Base-by-base conservation (phyloP, 106 monocot species). In the Xerophyta viscosa region DNA sequence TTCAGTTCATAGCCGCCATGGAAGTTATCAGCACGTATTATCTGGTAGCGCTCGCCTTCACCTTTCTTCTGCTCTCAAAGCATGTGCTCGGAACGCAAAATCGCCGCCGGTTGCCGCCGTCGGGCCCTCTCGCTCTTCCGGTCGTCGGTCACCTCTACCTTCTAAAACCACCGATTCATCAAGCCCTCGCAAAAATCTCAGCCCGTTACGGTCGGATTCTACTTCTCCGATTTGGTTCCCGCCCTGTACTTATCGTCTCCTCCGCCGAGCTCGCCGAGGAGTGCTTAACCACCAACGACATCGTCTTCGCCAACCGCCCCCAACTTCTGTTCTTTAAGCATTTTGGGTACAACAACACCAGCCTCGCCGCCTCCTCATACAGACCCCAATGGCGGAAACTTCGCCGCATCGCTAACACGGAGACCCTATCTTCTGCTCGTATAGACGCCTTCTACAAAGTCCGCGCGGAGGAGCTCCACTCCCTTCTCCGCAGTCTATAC, bases 361-460 rank as follows among this genome's bases (percentile, higher is more conserved):
- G 31, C 23, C 20, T 68, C 41, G 62, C 27, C 19, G 24, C 18
- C 15, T 44, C 74, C 28, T 26, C 49, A 18, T 67, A 74, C 25
- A 56, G 67, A 22, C 68, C 54, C 37, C 48, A 63, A 29, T 74
- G 62, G 74, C 74, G 67, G 23, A 57, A 55, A 37, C 47, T 74
- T 10, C 62, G 74, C 29, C 62, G 68, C 17, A 61, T 74, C 30
- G 20, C 74, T 37, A 36, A 50, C 20, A 17, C 39, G 13, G 62
- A 68, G 30, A 9, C 68, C 15, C 29, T 67, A 30, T 68, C 74
- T 3, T 9, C 61, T 6, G 18, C 50, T 27, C 28, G 67, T 22
- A 24, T 73, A 17, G 14, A 26, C 27, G 20, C 22, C 24, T 49
- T 52, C 60, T 46, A 46, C 18, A 15, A 20, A 27, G 15, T 73